These are phyloP conservation scores for Ophiocordyceps robertsii DNA, from an alignment of 2,329 filamentous ascomycete genomes.

Conservation along the genomic window DNA sequence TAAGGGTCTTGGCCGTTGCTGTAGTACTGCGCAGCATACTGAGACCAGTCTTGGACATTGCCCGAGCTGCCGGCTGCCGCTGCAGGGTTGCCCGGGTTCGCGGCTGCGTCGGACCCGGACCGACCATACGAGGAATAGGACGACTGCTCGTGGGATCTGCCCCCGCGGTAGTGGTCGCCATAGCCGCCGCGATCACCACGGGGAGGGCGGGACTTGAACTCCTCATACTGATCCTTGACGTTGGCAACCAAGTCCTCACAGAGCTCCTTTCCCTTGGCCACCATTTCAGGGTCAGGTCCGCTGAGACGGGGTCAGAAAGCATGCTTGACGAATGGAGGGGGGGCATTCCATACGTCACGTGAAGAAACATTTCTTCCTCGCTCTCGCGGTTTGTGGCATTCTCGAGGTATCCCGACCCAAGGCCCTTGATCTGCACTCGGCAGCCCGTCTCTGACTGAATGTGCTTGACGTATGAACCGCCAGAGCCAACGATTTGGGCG, in stretches of 20 bases:
- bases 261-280: conserved; percentile 74
- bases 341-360: conserved; percentile 62
- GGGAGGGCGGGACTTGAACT: conserved; percentile 73
- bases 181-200: conserved; percentile 39
- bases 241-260: conserved; percentile 80
- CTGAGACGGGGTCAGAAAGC: conserved; percentile 26
- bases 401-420: conserved; percentile 88
- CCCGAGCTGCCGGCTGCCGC: conserved; percentile 14
- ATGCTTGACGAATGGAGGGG: background rate
- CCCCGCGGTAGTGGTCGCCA: conserved; percentile 15
- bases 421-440: conserved; percentile 95
- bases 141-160: conserved; percentile 10
- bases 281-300: conserved; percentile 76
- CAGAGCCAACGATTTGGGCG: conserved; percentile 89
- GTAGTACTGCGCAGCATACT: conserved; percentile 41
- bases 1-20: conserved; percentile 57
- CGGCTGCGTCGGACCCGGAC: conserved; percentile 12
- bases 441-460: conserved; percentile 93
- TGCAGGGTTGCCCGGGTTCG: conserved; percentile 22
- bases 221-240: conserved; percentile 80
- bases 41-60: conserved; percentile 7
- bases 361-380: conserved; percentile 92
- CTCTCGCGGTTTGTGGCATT: conserved; percentile 77
- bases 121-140: conserved; percentile 14
- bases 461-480: conserved; percentile 92